phyloP scores from a whole-genome alignment of 805 yeast genomes.

The Sugiyamaella boreocaroliniensis region DNA sequence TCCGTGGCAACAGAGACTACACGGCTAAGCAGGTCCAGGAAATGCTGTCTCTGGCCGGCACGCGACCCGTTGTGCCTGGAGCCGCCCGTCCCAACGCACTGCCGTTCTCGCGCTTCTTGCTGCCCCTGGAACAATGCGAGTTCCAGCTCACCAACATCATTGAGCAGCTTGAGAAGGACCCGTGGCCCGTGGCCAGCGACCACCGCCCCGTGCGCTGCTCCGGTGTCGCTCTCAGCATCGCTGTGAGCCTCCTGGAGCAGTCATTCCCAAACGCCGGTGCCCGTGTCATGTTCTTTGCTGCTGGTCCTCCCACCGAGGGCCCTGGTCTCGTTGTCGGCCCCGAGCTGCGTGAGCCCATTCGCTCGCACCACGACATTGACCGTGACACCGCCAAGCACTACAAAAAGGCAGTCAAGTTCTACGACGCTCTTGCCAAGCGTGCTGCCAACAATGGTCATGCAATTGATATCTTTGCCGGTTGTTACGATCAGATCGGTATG shows the following conservation, averaged over 20 bases:
- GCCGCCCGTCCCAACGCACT: constrained; percentile 23
- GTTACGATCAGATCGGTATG: constrained; percentile 94
- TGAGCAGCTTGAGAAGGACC: constrained; percentile 70
- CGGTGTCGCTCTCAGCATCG: constrained; percentile 86
- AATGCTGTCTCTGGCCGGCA: constrained; percentile 47
- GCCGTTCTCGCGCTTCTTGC: constrained; percentile 52
- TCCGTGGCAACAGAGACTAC: constrained; percentile 86
- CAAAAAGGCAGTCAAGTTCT: constrained; percentile 78
- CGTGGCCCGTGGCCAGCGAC: constrained; percentile 84
- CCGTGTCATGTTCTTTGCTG: constrained; percentile 81
- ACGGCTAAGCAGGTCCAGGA: constrained; percentile 49
- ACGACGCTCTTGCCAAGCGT: constrained; percentile 64
- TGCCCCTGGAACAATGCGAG: constrained; percentile 73
- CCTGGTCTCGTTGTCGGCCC: constrained; percentile 93
- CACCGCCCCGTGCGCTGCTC: constrained; percentile 86
- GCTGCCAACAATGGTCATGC: constrained; percentile 71
- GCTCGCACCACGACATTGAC: constrained; percentile 96
- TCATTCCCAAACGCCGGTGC: constrained; percentile 74
- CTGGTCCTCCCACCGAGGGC: constrained; percentile 90
- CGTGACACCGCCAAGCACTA: constrained; percentile 83
- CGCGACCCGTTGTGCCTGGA: constrained; percentile 30
- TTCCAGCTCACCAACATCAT: constrained; percentile 72
- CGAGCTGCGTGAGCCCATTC: constrained; percentile 88
- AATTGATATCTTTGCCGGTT: constrained; percentile 87
- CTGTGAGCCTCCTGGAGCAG: constrained; percentile 73